Conservation (phyloP, 345 rosid genomes). For the Cardiospermum halicacabum region DNA sequence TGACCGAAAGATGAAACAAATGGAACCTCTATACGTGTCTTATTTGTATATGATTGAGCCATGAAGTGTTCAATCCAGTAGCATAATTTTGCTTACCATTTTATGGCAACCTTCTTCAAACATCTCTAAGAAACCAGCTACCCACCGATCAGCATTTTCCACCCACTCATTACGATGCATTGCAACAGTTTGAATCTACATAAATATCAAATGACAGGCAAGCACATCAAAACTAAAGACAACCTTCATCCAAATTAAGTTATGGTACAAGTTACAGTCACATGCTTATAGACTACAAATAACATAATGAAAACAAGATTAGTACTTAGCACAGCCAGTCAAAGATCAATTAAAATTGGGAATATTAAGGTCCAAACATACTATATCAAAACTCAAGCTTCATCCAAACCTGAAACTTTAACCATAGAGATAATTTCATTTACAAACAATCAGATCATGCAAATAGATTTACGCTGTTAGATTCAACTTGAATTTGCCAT, state of each 20-base stretch:
- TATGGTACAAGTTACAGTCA: background rate
- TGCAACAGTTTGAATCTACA: conserved; percentile 79
- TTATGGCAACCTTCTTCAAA: conserved; percentile 99
- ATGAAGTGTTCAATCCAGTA: background rate
- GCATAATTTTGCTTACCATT: conserved; percentile 53
- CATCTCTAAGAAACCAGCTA: conserved; percentile 97
- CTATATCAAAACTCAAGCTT: background rate
- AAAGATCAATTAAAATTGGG: background rate
- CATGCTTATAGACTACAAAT: background rate
- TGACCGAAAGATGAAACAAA: background rate
- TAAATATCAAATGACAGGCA: background rate
- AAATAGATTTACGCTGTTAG: no score
- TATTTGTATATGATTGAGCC: background rate
- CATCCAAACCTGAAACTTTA: background rate
- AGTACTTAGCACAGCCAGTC: background rate
- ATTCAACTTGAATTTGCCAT: no score
- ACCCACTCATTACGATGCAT: conserved; percentile 88
- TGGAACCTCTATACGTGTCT: background rate
- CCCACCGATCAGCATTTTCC: conserved; percentile 97
- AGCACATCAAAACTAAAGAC: conserved; percentile 6
- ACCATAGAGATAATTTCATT: background rate
- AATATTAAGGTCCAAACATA: background rate
- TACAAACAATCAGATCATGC: background rate
- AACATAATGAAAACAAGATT: background rate
- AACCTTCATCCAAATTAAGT: background rate